These are phyloP conservation scores for Aeschynomene evenia DNA, from an alignment of 306 rosid species.

Conservation along the genomic window DNA sequence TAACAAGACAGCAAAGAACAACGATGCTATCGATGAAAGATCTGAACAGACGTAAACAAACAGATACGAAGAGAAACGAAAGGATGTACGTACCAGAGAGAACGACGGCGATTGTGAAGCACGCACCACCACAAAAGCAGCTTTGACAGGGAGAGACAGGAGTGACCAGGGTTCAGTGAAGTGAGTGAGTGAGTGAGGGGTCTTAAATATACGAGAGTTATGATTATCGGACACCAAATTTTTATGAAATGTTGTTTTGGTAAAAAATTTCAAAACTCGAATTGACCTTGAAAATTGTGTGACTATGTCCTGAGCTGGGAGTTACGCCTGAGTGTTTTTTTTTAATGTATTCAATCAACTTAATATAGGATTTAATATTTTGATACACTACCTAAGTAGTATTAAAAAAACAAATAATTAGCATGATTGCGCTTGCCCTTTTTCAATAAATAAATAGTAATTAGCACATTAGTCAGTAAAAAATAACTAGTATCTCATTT, in stretches of 20 bases:
- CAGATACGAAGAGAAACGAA: not conserved
- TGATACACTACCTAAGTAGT: no score
- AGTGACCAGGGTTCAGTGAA: not conserved
- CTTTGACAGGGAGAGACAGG: not conserved
- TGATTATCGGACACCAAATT: not conserved
- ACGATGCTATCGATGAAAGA: not conserved
- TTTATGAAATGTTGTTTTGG: not conserved
- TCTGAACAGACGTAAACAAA: not conserved
- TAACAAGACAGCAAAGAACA: not conserved
- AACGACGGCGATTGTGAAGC: not conserved
- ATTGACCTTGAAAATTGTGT: not conserved
- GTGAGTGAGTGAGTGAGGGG: not conserved
- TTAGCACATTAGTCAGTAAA: no score
- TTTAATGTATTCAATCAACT: no score
- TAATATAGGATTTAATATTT: no score
- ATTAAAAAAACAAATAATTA: no score
- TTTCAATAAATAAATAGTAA: no score
- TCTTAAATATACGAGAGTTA: no score
- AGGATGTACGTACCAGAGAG: not conserved
- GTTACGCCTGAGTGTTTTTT: no score
- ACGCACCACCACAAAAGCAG: not conserved
- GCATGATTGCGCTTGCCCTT: no score
- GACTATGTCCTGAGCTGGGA: not conserved
- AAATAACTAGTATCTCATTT: no score
- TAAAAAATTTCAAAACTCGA: not conserved